Evolutionary conservation across 1,139 yeast genomes (phyloP).

Genomic region (Hanseniaspora sp.): DNA sequence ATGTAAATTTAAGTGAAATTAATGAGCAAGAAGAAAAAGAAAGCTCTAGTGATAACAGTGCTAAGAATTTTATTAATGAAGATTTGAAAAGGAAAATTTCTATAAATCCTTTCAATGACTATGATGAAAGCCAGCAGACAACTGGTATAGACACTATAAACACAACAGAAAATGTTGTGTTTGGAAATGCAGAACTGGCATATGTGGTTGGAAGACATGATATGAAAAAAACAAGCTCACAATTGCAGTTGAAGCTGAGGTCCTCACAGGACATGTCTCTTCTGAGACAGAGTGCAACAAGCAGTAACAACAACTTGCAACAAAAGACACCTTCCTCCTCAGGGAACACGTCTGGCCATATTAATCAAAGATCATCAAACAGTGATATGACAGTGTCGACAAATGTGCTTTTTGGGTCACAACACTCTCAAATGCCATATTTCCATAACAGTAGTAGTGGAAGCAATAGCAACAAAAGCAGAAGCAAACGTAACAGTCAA

Average conservation of each 20-base stretch:
- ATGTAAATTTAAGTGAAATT: background rate
- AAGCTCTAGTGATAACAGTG: too few species aligned
- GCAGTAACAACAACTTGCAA: background rate
- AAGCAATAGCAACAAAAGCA: background rate
- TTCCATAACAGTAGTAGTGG: background rate
- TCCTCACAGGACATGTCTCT: background rate
- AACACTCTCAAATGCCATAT: background rate
- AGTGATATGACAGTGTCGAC: constrained; percentile 13
- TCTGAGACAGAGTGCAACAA: background rate
- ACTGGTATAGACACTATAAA: constrained; percentile 2
- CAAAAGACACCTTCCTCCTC: constrained; percentile 8
- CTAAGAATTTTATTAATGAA: background rate
- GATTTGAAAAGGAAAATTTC: background rate
- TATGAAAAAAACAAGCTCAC: background rate
- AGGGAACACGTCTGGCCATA: background rate
- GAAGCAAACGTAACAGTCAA: background rate
- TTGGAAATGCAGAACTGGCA: constrained; percentile 13
- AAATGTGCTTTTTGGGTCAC: constrained; percentile 10
- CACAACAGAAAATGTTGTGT: constrained; percentile 4
- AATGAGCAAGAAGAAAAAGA: too few species aligned
- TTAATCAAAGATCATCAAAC: background rate
- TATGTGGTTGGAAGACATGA: constrained; percentile 14
- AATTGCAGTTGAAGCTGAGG: background rate
- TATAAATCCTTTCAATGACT: background rate
- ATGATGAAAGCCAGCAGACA: background rate